Evolutionary conservation across 129 eudicot genomes (phyloP).

Genomic region (sunflower (Helianthus annuus)): HanXRQr2.0-SUNRISE NC_035445.2:102184885-102185384

Average conservation of each 20-base stretch:
- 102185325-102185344: too few species aligned
- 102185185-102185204: too few species aligned
- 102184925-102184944: conserved; percentile 20
- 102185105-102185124: background rate
- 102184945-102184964: conserved; percentile 10
- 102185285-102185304: too few species aligned
- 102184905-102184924: conserved; percentile 51
- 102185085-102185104: background rate
- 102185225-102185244: background rate
- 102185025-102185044: conserved; percentile 83
- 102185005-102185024: conserved; percentile 82
- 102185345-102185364: too few species aligned
- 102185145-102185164: background rate
- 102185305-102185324: too few species aligned
- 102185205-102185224: too few species aligned
- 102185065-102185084: background rate
- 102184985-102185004: conserved; percentile 63
- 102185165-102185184: too few species aligned
- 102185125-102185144: background rate
- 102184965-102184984: conserved; percentile 46
- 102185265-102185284: too few species aligned
- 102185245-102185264: background rate
- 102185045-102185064: conserved; percentile 67
- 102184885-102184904: conserved; percentile 60
- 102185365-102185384: too few species aligned